These are phyloP conservation scores for Penicillium lagena DNA, from an alignment of 495 filamentous ascomycete genomes.

Conservation along the genomic window DNA sequence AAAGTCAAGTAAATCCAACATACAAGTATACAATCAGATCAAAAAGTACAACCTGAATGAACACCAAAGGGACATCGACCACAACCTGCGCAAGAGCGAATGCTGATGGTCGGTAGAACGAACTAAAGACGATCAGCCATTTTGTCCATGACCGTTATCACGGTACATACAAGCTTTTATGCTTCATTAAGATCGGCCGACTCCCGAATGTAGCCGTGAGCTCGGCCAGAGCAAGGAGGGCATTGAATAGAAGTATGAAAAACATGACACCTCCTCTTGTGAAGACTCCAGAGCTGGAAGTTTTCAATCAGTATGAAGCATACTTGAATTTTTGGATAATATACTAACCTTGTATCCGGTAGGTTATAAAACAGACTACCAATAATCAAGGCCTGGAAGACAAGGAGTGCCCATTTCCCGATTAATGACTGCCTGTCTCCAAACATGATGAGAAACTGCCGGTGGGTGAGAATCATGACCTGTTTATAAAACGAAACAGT, in stretches of 20 bases:
- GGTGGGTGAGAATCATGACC: conserved; percentile 73
- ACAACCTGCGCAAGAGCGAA: conserved; percentile 74
- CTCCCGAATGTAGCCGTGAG: conserved; percentile 66
- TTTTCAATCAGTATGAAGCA: conserved; percentile 65
- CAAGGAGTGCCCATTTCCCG: conserved; percentile 49
- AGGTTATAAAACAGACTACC: conserved; percentile 60
- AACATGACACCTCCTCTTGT: conserved; percentile 73
- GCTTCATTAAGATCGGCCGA: conserved; percentile 69
- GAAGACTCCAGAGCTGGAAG: conserved; percentile 65
- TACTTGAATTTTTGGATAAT: too few species aligned
- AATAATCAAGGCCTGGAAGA: conserved; percentile 70
- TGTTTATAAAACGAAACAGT: conserved; percentile 73
- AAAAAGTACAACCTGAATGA: conserved; percentile 63
- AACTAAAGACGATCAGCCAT: conserved; percentile 19
- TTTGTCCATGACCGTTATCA: not conserved
- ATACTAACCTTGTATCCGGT: conserved; percentile 47
- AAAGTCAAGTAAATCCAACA: conserved; percentile 75
- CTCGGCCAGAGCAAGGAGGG: conserved; percentile 72
- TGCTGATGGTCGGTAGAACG: conserved; percentile 72
- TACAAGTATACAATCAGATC: conserved; percentile 72
- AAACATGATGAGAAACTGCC: conserved; percentile 79
- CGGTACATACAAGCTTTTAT: conserved; percentile 50
- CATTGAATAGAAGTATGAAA: conserved; percentile 70
- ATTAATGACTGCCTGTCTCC: conserved; percentile 51
- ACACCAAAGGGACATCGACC: conserved; percentile 67